Evolutionary conservation across 2,329 filamentous ascomycete species (phyloP), one percentile per base, ranked within the genome.

Genomic region (Purpureocillium lavendulum): DNA sequence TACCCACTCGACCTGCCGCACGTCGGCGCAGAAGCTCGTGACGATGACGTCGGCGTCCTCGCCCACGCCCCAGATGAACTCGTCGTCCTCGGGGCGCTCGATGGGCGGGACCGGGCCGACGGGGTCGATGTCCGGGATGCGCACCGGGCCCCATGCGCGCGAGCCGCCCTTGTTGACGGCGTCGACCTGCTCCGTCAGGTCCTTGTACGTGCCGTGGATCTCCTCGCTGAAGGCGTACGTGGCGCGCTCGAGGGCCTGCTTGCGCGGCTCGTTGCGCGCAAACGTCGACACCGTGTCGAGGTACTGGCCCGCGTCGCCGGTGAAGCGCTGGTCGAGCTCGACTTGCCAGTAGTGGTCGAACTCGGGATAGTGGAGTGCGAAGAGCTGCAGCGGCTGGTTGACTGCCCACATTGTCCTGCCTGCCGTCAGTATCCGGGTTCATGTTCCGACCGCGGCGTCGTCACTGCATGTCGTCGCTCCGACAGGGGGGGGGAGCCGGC

Each of bases 171-270:
- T 36, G 47, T 56, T 53, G 37, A 47, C 48, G 24, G 36, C 31
- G 45, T 57, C 38, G 14, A 49, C 43, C 24, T 36, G 31, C n/a
- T 17, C 10, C 33, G 65, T 54, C 49, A 69, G 70, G 4, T 62
- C 53, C 16, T 65, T 52, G 48, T 67, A 78, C 35, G 61, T 58
- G 38, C 71, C 70, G 45, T 76, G 71, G 15, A 70, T 52, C 34
- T 59, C 57, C 4, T 73, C 73, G 40, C 76, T 62, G 53, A 77
- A 77, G 56, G 70, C 73, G 26, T 71, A 69, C 42, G 68, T 68
- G 49, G 73, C 70, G 28, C 75, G 68, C 52, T 80, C 75, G 67
- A 75, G 77, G 7, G 76, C 61, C 30, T 75, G 67, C 50, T 76
- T 77, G 30, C 75, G 64, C 1, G 75, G 74, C 50, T 75, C 68